Conservation (phyloP, 2,329 filamentous ascomycete species). For the Beauveria varroae region DNA sequence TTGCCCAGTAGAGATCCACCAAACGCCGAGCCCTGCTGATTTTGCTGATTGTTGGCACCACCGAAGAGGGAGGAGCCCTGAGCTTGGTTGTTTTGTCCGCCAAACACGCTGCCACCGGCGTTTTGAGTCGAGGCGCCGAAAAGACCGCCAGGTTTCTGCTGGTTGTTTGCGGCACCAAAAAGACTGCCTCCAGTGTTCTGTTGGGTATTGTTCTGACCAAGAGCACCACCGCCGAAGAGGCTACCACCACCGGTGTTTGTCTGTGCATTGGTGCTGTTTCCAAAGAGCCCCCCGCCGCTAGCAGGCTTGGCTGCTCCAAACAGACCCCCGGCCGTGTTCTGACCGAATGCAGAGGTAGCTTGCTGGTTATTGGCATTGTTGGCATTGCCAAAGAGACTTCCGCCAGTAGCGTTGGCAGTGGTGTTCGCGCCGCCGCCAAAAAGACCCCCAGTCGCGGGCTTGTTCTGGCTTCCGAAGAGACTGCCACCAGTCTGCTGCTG, state of each 20-base stretch:
- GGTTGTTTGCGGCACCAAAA: slow-evolving; percentile 38
- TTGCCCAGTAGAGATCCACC: slow-evolving; percentile 54
- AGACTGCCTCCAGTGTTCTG: slow-evolving; percentile 36
- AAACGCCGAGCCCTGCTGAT: slow-evolving; percentile 33
- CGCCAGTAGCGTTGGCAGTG: slow-evolving; percentile 24
- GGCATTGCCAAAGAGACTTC: slow-evolving; percentile 32
- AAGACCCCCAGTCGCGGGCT: slow-evolving; percentile 18
- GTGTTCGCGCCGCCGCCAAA: slow-evolving; percentile 38
- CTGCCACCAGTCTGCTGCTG: slow-evolving; percentile 18
- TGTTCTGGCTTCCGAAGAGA: slow-evolving; percentile 33
- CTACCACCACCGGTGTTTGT: slow-evolving; percentile 29
- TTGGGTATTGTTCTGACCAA: slow-evolving; percentile 25
- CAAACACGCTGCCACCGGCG: slow-evolving; percentile 47
- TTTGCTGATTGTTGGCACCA: slow-evolving; percentile 38
- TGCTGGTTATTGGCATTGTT: slow-evolving; percentile 22
- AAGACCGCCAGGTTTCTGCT: slow-evolving; percentile 37
- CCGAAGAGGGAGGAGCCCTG: slow-evolving; percentile 39
- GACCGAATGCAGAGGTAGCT: slow-evolving; percentile 2
- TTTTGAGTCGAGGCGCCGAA: slow-evolving; percentile 43
- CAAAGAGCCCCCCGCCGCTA: slow-evolving; percentile 33
- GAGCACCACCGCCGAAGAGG: slow-evolving; percentile 36
- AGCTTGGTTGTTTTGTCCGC: slow-evolving; percentile 37
- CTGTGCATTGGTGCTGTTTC: slow-evolving; percentile 26
- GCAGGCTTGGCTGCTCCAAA: slow-evolving; percentile 31
- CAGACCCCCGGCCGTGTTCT: slow-evolving; percentile 25